Conservation (phyloP, 176 grass and related monocot species). For the Panicum miliaceum region DNA sequence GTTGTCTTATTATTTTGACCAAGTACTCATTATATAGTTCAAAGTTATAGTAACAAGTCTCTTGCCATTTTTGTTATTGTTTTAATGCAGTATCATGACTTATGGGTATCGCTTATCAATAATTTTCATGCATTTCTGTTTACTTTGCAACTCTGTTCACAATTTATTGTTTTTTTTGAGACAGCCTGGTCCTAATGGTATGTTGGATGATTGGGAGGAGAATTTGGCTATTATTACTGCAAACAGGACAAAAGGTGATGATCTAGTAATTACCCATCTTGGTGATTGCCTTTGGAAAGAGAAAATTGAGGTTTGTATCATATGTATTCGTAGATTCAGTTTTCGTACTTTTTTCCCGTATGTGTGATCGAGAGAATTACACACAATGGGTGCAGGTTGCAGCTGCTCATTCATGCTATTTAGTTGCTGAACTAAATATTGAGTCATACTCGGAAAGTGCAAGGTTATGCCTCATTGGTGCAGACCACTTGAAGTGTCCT, state of each 20-base stretch:
- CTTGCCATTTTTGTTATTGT: constrained; percentile 15
- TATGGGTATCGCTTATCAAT: constrained; percentile 23
- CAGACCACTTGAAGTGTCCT: constrained; percentile 94
- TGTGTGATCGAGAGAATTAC: constrained; percentile 33
- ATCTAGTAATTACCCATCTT: constrained; percentile 92
- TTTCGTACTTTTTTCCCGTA: neutral
- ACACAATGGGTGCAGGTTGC: constrained; percentile 65
- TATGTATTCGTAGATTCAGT: constrained; percentile 41
- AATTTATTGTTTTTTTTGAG: constrained; percentile 30
- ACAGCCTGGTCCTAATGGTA: constrained; percentile 63
- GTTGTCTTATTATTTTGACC: constrained; percentile 13
- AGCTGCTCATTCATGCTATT: constrained; percentile 94
- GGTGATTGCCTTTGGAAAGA: constrained; percentile 99
- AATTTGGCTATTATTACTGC: constrained; percentile 99
- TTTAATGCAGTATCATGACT: constrained; percentile 37
- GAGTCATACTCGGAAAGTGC: constrained; percentile 84
- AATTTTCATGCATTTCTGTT: constrained; percentile 16
- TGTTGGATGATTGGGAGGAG: constrained; percentile 98
- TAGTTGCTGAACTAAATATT: constrained; percentile 94
- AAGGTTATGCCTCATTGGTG: constrained; percentile 88
- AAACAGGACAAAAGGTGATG: constrained; percentile 94
- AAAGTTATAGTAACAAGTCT: constrained; percentile 17
- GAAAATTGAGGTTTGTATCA: constrained; percentile 77
- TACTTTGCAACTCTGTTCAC: constrained; percentile 17
- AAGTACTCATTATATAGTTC: constrained; percentile 25